Base-by-base conservation (phyloP, 139 green algal species). In the Desmodesmus armatus region DNA sequence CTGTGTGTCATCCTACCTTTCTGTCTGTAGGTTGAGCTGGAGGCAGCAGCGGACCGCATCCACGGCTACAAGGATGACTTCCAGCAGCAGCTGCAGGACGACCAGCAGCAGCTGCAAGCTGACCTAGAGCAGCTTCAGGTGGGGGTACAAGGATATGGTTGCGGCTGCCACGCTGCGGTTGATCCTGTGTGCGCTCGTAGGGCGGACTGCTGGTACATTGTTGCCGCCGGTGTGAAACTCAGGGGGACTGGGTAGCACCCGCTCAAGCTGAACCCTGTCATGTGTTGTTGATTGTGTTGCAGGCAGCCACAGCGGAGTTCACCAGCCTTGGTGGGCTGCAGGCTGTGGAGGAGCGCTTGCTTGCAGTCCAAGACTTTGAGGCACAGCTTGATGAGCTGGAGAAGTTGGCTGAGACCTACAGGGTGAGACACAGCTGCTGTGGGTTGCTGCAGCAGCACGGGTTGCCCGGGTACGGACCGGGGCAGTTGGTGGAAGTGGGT, bases 361-460 rank as follows among this genome's bases (percentile, higher is more conserved):
- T 84, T 19, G 86, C 51, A 1, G 88, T 91, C 39, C 80, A 92
- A 67, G 94, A 96, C 84, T 88, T 95, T 65, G 93, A 96, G 79
- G 89, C 93, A 37, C 88, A 91, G 37, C 58, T 94, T n/a, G 87
- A 83, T 25, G 51, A 83, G 35, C 78, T 84, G 43, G 25, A 74
- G 49, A 75, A 91, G 60, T 84, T 90, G 65, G 83, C 87, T 29
- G 94, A 94, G n/a, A 86, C 95, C 51, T 96, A 96, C 88, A 85
- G 85, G 58, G 82, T 82, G 9, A 17, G 60, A 43, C n/a, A n/a
- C n/a, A n/a, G n/a, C n/a, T n/a, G n/a, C n/a, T n/a, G n/a, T n/a
- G n/a, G n/a, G n/a, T n/a, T n/a, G n/a, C n/a, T n/a, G n/a, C n/a
- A n/a, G n/a, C n/a, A n/a, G n/a, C n/a, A n/a, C n/a, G n/a, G n/a